A percentile compares a stretch with the other conserved stretches of the same genome.
Evolutionary conservation across 768 basidiomycete species (phyloP).

Genomic region (Auricularia auricula-judae): DNA sequence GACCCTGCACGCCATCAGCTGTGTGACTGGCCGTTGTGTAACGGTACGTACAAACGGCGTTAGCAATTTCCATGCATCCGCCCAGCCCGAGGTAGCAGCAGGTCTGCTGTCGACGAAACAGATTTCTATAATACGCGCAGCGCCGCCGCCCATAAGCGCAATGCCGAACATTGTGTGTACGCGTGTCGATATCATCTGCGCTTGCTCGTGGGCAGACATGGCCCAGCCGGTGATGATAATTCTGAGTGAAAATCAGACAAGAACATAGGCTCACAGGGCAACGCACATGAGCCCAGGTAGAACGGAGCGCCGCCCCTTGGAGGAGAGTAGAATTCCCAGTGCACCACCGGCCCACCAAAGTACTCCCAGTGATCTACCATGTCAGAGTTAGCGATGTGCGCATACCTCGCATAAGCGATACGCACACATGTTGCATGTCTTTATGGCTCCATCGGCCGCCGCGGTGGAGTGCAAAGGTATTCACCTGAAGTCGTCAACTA

Average conservation of each 20-base stretch:
- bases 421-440: conserved; percentile 91
- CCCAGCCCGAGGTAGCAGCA: conserved; percentile 7
- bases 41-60: conserved; percentile 69
- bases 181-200: conserved; percentile 72
- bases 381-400: too few relatives aligned
- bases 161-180: conserved; percentile 80
- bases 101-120: conserved; percentile 51
- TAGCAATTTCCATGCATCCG: conserved; percentile 36
- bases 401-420: conserved; percentile 3
- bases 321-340: conserved; percentile 74
- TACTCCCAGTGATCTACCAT: conserved; percentile 53
- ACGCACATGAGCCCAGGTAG: conserved; percentile 70
- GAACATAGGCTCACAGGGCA: neutral
- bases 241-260: conserved; percentile 22
- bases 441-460: conserved; percentile 76
- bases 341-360: conserved; percentile 87
- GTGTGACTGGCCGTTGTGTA: neutral
- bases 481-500: conserved; percentile 30
- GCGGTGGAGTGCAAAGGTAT: conserved; percentile 88
- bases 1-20: conserved; percentile 32
- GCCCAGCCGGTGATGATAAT: conserved; percentile 90
- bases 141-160: conserved; percentile 74
- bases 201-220: conserved; percentile 85
- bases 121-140: conserved; percentile 71
- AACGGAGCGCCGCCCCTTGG: conserved; percentile 71